Base-by-base conservation (phyloP, 192 early-diverging fungal genomes). In the Coemansia sp. region DNA sequence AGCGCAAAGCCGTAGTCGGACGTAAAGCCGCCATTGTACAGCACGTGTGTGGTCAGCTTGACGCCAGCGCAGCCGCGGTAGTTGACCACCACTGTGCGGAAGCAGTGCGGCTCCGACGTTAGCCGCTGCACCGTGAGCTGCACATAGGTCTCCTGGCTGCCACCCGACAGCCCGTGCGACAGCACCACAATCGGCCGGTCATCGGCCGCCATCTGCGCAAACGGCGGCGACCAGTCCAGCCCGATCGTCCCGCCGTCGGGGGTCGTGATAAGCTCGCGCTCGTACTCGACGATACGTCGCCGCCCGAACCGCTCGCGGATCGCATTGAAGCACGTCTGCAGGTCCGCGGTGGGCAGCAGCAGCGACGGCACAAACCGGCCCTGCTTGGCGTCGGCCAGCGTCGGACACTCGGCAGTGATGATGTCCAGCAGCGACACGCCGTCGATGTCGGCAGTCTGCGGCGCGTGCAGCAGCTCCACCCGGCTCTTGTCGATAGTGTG, bases 121-220 rank as follows among this genome's bases (percentile, higher is more conserved):
- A 89, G 75, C 34, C 64, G 63, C 53, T 83, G 74, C 28, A 90
- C 79, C 11, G 94, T 58, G 8, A 83, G 77, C 20, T 85, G 85
- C 28, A 98, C 86, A 55, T 98, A 98, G 2, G 81, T 82, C 68
- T 96, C 93, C 69, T 90, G 86, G 35, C 87, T 90, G 27, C 92
- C 92, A 39, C 95, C 95, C 5, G 93, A 94, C 54, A 98, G 66
- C 22, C 95, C 93, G 64, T 95, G 95, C 11, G 90, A 74, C 34
- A 93, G 77, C 5, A 98, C 78, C 30, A 95, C 64, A 25, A 86
- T 90, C 1, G 92, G 91, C 11, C 83, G 85, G 51, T 74, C 67
- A 45, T 82, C 79, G 2, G 75, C 64, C 32, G 83, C 82, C 56
- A 79, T 78, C 27, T 73, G 62, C 14, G 42, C 57, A 26, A 80